Conservation (phyloP, 108 stramenopile genomes). For the Cylindrotheca fusiformis region DNA sequence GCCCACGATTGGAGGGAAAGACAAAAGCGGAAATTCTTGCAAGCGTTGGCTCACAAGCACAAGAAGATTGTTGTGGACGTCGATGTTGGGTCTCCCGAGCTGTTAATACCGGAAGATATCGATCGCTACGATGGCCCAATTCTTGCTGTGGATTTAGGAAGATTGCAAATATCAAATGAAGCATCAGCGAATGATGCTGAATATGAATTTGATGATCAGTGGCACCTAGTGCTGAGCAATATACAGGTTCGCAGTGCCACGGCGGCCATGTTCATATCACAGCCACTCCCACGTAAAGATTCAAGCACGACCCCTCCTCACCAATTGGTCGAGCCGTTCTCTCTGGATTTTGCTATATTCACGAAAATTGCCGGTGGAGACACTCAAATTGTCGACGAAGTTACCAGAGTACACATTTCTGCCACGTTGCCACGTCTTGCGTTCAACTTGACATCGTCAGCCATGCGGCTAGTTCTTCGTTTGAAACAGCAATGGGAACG, state of each 20-base stretch:
- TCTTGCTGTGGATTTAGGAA: constrained; percentile 62
- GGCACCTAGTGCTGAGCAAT: constrained; percentile 47
- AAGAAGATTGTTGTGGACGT: constrained; percentile 57
- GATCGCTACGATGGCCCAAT: constrained; percentile 32
- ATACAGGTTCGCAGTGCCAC: constrained; percentile 44
- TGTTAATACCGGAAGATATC: constrained; percentile 63
- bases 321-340: constrained; percentile 68
- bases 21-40: constrained; percentile 46
- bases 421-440: constrained; percentile 59
- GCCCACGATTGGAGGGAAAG: constrained; percentile 44
- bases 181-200: background rate
- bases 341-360: constrained; percentile 46
- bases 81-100: constrained; percentile 58
- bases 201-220: constrained; percentile 46
- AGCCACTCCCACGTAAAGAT: constrained; percentile 6
- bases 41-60: constrained; percentile 52
- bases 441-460: constrained; percentile 67
- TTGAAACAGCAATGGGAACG: constrained; percentile 36
- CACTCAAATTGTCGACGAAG: constrained; percentile 5
- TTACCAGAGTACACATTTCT: constrained; percentile 29
- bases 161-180: constrained; percentile 41
- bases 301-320: background rate
- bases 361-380: constrained; percentile 34
- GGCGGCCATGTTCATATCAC: constrained; percentile 11
- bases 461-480: constrained; percentile 48